Evolutionary conservation across 2,329 filamentous ascomycete genomes (phyloP), one percentile per base, ranked within the genome.

Genomic region (Sclerotinia sclerotiorum): DNA sequence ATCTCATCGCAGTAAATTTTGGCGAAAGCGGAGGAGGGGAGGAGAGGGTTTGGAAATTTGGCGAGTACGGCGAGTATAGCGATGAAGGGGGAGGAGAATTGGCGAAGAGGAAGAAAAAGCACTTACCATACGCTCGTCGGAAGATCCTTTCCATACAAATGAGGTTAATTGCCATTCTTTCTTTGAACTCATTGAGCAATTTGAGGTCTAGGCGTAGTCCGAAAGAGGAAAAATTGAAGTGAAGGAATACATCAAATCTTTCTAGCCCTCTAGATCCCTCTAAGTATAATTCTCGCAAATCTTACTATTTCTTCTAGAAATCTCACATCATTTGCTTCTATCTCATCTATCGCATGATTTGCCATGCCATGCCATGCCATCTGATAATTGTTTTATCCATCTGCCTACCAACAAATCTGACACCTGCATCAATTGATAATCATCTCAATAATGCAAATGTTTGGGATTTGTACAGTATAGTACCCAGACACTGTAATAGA

Each of bases 101-200:
- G 44, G 19, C 29, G 19, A 32, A 65, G 19, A 44, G 21, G 27
- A 15, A 17, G 7, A 42, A 65, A 51, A 52, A 67, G 56, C 55
- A 39, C 56, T 62, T 67, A 67, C 55, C 65, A 67, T 44, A n/a
- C 32, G 63, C 51, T 65, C 51, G 39, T 56, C n/a, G 19, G 55
- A 24, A 61, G 46, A 67, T 62, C 65, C 24, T 67, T 60, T 52
- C 46, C n/a, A 49, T 27, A 21, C 19, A 11, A 42, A 61, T 17
- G 48, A 42, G 32, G 32, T 8, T 7, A 29, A 51, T 32, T 61
- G 49, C 44, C 44, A 61, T 27, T 24, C 13, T 49, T 35, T 35
- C 44, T n/a, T 48, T 48, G 27, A 61, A 27, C 44, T 32, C 58
- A 49, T 35, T 32, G 42, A 61, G 27, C 58, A 0, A 17, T 49